Conservation (phyloP, 139 green algal genomes). For the Micractinium sp. region DNA sequence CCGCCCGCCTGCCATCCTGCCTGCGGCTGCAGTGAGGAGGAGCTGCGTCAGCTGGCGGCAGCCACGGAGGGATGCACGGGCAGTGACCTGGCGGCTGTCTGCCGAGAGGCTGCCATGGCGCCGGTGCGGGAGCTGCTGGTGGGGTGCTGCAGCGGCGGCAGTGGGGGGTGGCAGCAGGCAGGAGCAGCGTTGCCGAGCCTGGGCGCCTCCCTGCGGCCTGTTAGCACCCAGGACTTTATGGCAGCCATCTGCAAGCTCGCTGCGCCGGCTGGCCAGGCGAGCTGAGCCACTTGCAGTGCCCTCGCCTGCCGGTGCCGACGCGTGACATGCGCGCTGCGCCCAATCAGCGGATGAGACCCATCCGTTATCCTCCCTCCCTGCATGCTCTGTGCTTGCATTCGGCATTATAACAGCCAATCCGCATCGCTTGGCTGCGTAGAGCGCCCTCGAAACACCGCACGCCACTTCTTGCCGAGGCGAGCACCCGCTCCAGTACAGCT, state of each 20-base stretch:
- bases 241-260: background rate
- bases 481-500: too few relatives aligned
- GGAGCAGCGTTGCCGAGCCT: background rate
- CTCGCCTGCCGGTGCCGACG: too few relatives aligned
- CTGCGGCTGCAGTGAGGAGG: conserved; percentile 4
- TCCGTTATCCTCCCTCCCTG: too few relatives aligned
- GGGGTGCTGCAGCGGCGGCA: background rate
- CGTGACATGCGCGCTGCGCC: background rate
- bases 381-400: too few relatives aligned
- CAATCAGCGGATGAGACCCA: background rate
- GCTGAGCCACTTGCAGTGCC: background rate
- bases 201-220: background rate
- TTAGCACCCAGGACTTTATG: background rate
- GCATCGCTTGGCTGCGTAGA: background rate
- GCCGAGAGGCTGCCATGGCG: conserved; percentile 59
- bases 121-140: conserved; percentile 60
- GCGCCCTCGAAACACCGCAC: background rate
- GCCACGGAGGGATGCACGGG: conserved; percentile 57
- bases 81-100: conserved; percentile 57
- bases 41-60: conserved; percentile 8
- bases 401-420: too few relatives aligned
- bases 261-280: background rate
- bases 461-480: background rate
- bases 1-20: background rate
- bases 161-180: background rate